Evolutionary conservation across 2,329 filamentous ascomycete species (phyloP).

Genomic region (Exophiala spinifera): DNA sequence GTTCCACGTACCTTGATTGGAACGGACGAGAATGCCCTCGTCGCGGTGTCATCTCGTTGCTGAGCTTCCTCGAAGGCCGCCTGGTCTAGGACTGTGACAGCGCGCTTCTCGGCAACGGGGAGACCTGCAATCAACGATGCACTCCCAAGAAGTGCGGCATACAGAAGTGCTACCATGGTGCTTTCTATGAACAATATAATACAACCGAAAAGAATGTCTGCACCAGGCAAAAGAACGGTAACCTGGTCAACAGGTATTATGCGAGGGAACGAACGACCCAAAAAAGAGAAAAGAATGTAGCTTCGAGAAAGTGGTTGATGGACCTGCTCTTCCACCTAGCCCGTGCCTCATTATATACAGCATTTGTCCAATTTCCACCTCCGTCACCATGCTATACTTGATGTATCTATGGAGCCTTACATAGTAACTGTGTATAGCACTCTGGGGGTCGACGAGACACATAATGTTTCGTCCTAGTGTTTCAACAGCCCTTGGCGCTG

Average conservation of each 20-base stretch:
- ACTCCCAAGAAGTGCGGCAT: slow-evolving; percentile 5
- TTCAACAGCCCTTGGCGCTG: background rate
- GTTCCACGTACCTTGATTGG: slow-evolving; percentile 40
- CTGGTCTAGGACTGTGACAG: slow-evolving; percentile 50
- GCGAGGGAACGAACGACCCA: slow-evolving; percentile 9
- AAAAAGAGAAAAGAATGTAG: background rate
- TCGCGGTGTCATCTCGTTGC: slow-evolving; percentile 47
- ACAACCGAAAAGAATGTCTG: slow-evolving; percentile 7
- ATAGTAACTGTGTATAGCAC: background rate
- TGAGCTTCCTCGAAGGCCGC: slow-evolving; percentile 52
- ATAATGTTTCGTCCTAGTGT: background rate
- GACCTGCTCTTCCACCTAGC: background rate
- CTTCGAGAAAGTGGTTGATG: background rate
- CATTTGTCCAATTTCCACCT: background rate
- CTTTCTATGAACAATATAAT: background rate
- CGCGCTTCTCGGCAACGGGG: slow-evolving; percentile 33
- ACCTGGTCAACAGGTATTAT: slow-evolving; percentile 18
- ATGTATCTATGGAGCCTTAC: background rate
- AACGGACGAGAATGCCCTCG: slow-evolving; percentile 45
- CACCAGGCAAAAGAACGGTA: slow-evolving; percentile 17
- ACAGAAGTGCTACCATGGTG: slow-evolving; percentile 12
- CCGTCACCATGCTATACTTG: background rate
- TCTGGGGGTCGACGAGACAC: background rate
- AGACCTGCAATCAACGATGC: slow-evolving; percentile 9
- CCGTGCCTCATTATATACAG: background rate